Conservation (phyloP, 345 rosid species). For the Euphorbia peplus region DNA sequence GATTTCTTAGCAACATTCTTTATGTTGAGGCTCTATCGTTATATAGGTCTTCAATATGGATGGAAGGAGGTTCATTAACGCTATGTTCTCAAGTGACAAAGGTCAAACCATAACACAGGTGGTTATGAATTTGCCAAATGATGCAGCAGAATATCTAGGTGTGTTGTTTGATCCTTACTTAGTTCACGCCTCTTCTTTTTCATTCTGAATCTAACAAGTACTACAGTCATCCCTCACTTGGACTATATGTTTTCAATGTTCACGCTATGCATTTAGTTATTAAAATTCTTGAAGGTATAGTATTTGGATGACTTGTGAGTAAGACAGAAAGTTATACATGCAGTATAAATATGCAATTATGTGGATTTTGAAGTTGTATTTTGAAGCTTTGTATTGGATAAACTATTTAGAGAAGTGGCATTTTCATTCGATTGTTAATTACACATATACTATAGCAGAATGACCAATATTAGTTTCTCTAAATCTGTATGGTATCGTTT, state of each 20-base stretch:
- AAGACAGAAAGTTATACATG: neutral
- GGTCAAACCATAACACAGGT: conserved; percentile 66
- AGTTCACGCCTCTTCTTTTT: neutral
- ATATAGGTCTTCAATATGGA: conserved; percentile 79
- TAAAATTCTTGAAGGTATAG: neutral
- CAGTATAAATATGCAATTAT: neutral
- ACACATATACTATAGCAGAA: no score
- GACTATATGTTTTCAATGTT: neutral
- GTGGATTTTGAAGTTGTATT: neutral
- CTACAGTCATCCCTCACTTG: neutral
- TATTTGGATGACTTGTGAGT: neutral
- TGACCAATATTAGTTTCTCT: neutral
- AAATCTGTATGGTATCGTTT: conserved; percentile 1
- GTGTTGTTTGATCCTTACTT: conserved; percentile 7
- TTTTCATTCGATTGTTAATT: neutral
- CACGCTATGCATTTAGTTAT: neutral
- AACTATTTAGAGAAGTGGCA: neutral
- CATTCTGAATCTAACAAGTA: neutral
- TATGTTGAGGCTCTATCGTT: conserved; percentile 7
- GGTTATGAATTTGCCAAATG: conserved; percentile 85
- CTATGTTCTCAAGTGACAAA: conserved; percentile 69
- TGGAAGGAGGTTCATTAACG: conserved; percentile 76
- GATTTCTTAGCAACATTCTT: conserved; percentile 12
- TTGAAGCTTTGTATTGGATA: neutral
- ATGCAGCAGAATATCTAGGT: conserved; percentile 83